Evolutionary conservation across 495 filamentous ascomycete species (phyloP), one percentile per base, ranked within the genome.

Genomic region (Achaetomiella virescens): DNA sequence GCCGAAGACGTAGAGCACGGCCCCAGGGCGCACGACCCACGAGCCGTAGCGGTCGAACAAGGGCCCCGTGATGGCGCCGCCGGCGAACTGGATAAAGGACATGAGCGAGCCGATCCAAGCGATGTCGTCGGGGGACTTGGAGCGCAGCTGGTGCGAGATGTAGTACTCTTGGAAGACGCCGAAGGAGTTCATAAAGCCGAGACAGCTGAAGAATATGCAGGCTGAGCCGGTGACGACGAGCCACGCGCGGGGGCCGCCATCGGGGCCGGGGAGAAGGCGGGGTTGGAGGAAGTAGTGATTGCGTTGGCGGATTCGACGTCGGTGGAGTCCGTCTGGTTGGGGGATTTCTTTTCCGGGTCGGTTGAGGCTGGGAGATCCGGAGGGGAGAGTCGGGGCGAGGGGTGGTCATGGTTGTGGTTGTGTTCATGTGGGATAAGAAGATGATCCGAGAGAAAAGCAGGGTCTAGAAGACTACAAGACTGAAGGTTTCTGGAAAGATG

Each of bases 141-240:
- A 58, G 2, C 63, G 54, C 2, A 88, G 75, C 41, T 80, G 75
- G 40, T 77, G 62, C 2, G 60, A 58, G n/a, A 71, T 49, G 64
- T 86, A 88, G 70, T 86, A 85, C 17, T 78, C 70, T 57, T 84
- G 68, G 57, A 86, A 88, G 22, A 61, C 51, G 9, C 84, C 84
- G 48, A 86, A 84, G 0, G 81, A 74, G 68, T 86, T 86, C 42
- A 81, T 54, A 65, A 83, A 84, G 10, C 85, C 85, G 2, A 84
- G 66, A 4, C 73, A 72, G 51, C 73, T 79, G 64, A 86, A 85
- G 55, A 73, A 69, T 48, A 58, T 54, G 44, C 21, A 55, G 20
- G 54, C 55, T 6, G 50, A 42, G 1, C 61, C 66, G 42, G 21
- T n/a, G 14, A 65, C 60, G 45, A 62, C 64, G 9, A 65, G 56